Conservation (phyloP, 371 early-diverging fungal species). For the Umbelopsis sp. region DNA sequence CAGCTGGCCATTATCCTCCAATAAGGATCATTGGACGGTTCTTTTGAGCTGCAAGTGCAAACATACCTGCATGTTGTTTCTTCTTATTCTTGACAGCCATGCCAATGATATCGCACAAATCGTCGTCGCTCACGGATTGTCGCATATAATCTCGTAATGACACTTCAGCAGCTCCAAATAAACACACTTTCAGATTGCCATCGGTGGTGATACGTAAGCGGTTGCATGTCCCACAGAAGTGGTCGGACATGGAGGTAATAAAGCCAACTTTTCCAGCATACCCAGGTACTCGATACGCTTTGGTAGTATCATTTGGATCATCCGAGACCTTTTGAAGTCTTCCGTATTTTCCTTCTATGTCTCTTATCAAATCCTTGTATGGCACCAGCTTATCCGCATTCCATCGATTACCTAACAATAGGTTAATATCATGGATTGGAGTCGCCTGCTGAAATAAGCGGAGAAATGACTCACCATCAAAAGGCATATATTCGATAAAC, state of each 20-base stretch:
- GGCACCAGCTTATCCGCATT: conserved; percentile 81
- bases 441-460: background rate
- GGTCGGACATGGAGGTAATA: conserved; percentile 95
- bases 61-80: conserved; percentile 91
- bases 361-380: conserved; percentile 73
- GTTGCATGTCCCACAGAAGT: conserved; percentile 94
- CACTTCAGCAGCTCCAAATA: conserved; percentile 91
- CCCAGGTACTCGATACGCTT: conserved; percentile 75
- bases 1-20: conserved; percentile 68
- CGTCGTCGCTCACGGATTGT: conserved; percentile 62
- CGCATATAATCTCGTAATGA: conserved; percentile 82
- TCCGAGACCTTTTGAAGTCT: conserved; percentile 66
- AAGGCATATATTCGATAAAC: conserved; percentile 98
- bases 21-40: conserved; percentile 96
- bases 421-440: background rate
- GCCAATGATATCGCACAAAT: conserved; percentile 69
- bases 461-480: conserved; percentile 70
- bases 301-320: conserved; percentile 86
- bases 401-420: conserved; percentile 81
- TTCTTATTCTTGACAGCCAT: conserved; percentile 87
- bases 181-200: conserved; percentile 91
- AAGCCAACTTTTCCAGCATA: conserved; percentile 89
- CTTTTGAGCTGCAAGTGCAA: conserved; percentile 76
- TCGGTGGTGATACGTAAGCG: conserved; percentile 92
- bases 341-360: conserved; percentile 62